A percentile compares a stretch with the other conserved stretches of the same genome.
phyloP scores from a whole-genome alignment of 495 filamentous ascomycete genomes.

The Neurospora africana region DNA sequence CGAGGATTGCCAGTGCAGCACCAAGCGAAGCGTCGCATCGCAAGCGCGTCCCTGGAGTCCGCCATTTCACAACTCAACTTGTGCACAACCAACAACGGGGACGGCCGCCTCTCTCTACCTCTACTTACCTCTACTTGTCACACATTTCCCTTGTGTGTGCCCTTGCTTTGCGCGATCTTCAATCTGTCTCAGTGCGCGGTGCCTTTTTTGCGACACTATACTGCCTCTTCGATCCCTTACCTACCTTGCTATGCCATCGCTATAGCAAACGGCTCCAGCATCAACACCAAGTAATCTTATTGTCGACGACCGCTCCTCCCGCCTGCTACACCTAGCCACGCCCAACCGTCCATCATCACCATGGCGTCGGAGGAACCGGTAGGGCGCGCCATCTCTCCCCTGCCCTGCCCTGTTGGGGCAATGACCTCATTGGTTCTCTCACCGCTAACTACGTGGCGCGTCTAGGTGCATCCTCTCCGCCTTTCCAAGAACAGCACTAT shows the following conservation, averaged over 20 bases:
- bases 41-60: not conserved
- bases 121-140: not conserved
- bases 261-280: not conserved
- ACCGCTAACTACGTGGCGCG: not conserved
- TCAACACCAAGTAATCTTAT: not conserved
- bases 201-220: not conserved
- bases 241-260: slow-evolving; percentile 3
- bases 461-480: slow-evolving; percentile 46
- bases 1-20: not conserved
- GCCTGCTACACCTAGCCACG: not conserved
- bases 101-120: not conserved
- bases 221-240: not conserved
- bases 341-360: not conserved
- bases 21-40: not conserved
- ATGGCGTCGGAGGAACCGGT: slow-evolving; percentile 35
- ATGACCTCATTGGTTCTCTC: not conserved
- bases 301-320: not conserved
- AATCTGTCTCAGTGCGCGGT: not conserved
- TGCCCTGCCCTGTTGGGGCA: not conserved
- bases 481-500: slow-evolving; percentile 44
- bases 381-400: slow-evolving; percentile 10
- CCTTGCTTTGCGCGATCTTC: not conserved
- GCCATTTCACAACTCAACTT: not conserved
- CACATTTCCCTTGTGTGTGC: not conserved
- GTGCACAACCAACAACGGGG: not conserved